Conservation (phyloP, 2,329 filamentous ascomycete species). For the Penicillium sp. region DNA sequence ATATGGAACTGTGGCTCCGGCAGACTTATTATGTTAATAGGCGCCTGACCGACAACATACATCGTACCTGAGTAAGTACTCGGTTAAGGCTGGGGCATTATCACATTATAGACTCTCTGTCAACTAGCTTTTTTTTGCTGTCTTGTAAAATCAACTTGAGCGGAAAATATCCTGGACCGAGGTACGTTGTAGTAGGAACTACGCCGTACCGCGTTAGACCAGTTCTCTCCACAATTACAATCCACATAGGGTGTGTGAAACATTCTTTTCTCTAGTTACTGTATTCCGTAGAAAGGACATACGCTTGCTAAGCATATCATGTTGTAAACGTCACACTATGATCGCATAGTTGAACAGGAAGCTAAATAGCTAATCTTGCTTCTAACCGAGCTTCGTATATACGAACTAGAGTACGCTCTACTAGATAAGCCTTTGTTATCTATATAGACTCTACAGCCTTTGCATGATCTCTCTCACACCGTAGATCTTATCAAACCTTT, state of each 20-base stretch:
- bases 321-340: background rate
- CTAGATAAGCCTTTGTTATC: too few species aligned
- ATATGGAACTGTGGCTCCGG: background rate
- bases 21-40: background rate
- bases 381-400: too few species aligned
- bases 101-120: too few species aligned
- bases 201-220: background rate
- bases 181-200: background rate
- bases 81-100: too few species aligned
- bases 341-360: too few species aligned
- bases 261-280: background rate
- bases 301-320: background rate
- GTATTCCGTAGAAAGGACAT: background rate
- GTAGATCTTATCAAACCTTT: too few species aligned
- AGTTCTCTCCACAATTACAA: background rate
- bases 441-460: too few species aligned
- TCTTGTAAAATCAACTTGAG: background rate
- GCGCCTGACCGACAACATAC: background rate
- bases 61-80: background rate
- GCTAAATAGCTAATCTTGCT: too few species aligned
- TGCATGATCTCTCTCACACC: too few species aligned
- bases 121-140: background rate
- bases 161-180: background rate
- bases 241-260: background rate
- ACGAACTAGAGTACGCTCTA: too few species aligned